Base-by-base conservation (phyloP, 179 eudicot genomes). In the Beta lomatogona region DNA sequence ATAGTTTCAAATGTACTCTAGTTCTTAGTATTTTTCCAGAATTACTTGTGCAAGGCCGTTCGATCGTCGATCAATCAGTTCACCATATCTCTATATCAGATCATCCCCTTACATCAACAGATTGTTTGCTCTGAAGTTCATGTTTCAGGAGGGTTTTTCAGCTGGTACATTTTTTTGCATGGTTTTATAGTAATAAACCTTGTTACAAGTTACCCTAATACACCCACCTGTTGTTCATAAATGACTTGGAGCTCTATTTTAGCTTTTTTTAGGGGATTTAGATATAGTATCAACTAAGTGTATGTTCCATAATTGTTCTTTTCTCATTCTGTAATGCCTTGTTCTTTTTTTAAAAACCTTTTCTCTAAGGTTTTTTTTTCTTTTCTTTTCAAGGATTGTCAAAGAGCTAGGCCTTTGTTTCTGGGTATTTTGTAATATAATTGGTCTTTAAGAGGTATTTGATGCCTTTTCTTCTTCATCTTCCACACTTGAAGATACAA, bases 81-180 rank as follows among this genome's bases (percentile, higher is more conserved):
- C 18, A n/a, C 59, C 75, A 53, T 50, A 9, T n/a, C 59, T 46
- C 22, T 21, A 2, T 6, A 4, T 71, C 44, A 19, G 69, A 63
- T 65, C 82, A 63, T 45, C 61, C 66, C 53, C 64, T 54, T 16
- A 50, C n/a, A 3, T 65, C 60, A 44, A 48, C 16, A 81, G 79
- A 78, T 81, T 86, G 82, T 86, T 86, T 86, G 86, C 89, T 79
- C 80, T 70, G 53, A 60, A 89, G 91, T 88, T 83, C 83, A 84
- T 87, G 86, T 90, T 91, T 73, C 80, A 86, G 86, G 88, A 86
- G 88, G 90, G 83, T 85, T 90, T 88, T 83, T 75, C n/a, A n/a
- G n/a, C 2, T 87, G 79, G 66, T 3, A 77, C 36, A 13, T 14
- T 71, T 22, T 88, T 91, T 90, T 86, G 79, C 89, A 86, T 86